Percentiles rank a stretch among this genome's conserved stretches.
Conservation (phyloP, 2,329 filamentous ascomycete species). For the Bipolaris cookei region DNA sequence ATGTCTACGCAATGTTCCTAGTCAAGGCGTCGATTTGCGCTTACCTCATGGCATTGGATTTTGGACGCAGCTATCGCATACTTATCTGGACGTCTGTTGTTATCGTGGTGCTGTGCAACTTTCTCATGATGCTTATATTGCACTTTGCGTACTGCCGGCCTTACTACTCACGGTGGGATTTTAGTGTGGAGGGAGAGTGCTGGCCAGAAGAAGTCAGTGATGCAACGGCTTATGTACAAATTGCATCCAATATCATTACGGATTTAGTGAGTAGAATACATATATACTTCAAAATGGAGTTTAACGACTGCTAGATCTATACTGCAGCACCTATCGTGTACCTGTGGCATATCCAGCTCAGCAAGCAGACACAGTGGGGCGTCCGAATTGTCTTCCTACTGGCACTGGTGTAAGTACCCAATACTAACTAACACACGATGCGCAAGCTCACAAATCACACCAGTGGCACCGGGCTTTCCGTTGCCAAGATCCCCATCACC, state of each 20-base stretch:
- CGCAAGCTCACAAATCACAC: background rate
- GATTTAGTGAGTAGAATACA: constrained; percentile 11
- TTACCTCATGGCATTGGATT: constrained; percentile 23
- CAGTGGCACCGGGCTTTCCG: constrained; percentile 12
- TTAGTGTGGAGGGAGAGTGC: constrained; percentile 10
- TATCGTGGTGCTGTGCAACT: constrained; percentile 8
- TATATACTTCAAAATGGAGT: too few species aligned
- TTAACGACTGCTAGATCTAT: constrained; percentile 10
- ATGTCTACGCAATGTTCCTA: constrained; percentile 23
- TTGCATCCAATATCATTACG: constrained; percentile 17
- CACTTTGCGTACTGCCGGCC: constrained; percentile 11
- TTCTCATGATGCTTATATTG: constrained; percentile 10
- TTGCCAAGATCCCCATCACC: constrained; percentile 14
- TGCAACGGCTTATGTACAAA: constrained; percentile 15
- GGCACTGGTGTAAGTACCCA: constrained; percentile 15
- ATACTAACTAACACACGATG: background rate
- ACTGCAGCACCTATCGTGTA: constrained; percentile 20
- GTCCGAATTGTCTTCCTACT: constrained; percentile 18
- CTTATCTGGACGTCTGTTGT: constrained; percentile 18
- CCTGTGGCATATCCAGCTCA: constrained; percentile 12
- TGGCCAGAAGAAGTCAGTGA: constrained; percentile 10
- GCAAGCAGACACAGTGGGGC: constrained; percentile 17
- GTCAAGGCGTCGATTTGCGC: constrained; percentile 18
- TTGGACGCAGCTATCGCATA: constrained; percentile 14
- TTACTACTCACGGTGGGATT: constrained; percentile 12